Base-by-base conservation (phyloP, 2,329 filamentous ascomycete species). In the Venturia effusa region DNA sequence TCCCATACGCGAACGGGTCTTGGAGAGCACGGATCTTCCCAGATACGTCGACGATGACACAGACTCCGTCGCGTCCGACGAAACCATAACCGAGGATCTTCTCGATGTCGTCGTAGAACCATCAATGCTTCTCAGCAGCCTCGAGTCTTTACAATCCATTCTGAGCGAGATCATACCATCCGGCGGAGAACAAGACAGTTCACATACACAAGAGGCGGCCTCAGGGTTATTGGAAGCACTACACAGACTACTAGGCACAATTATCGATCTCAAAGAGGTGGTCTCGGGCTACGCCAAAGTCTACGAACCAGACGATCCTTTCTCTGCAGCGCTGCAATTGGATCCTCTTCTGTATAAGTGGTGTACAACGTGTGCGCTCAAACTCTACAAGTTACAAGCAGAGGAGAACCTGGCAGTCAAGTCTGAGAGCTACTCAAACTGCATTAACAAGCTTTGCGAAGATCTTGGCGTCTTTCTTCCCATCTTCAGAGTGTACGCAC, bases 241-340 rank as follows among this genome's bases (percentile, higher is more conserved):
- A 19, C 34, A 32, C n/a, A 43, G n/a, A 60, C 34, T 60, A 11
- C 40, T 60, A 8, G 37, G 57, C 34, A 40, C 34, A 19, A 40
- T 60, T n/a, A 27, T 32, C 22, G 57, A 60, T 40, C 34, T 60
- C 34, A 43, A 60, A 43, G n/a, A 60, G 32, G 34, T 60, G 19
- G 34, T 41, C 19, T 11, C n/a, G 34, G 27, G 57, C 19, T 60
- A 60, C 32, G 57, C 22, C 13, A 41, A 43, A 13, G 19, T 30
- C 37, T 60, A 32, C 32, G 32, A 60, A 3, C 37, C 34, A 10
- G 24, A 60, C 19, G 51, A 34, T 34, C 51, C 51, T 19, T 55
- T 55, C 17, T 60, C 34, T 37, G n/a, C 27, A 40, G 22, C 57
- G 27, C 57, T 41, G 19, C 60, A 30, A 2, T 22, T 62, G 15